Evolutionary conservation across 2,329 filamentous ascomycete genomes (phyloP), one percentile per base, ranked within the genome.

Genomic region (Nemania diffusa): DNA sequence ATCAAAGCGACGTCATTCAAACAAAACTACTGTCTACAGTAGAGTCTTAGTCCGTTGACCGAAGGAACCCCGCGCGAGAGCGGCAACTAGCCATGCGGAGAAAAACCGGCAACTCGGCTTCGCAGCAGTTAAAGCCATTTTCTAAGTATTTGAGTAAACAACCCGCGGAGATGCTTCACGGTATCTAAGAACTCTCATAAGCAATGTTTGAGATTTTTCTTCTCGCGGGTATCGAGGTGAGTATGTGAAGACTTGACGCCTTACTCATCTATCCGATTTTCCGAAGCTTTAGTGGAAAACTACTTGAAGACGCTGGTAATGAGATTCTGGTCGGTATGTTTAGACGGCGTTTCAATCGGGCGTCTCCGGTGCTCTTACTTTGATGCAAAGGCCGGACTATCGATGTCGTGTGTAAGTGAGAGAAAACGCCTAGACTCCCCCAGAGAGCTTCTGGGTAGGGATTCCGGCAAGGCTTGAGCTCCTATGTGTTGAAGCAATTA

Each of bases 51-150:
- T 46, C 52, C 48, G 26, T 34, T 9, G 29, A 40, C 53, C 26
- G 29, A 53, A 63, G 40, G 44, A 61, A 71, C 64, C 68, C 70
- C 66, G 68, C 69, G 69, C 71, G 69, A 65, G 58, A 59, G 57
- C 65, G 42, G 65, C 60, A 46, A 52, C 40, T 62, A 58, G 60
- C 53, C 67, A 50, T 65, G 71, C 75, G 75, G 75, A 71, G 75
- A 76, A 72, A 77, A 70, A 20, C 74, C 75, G 75, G 75, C 55
- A 76, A 70, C 71, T 76, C 75, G 75, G 74, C 6, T 65, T 73
- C 63, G 48, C 60, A 51, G 26, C 4, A 40, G 24, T 27, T 60
- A 9, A 15, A 48, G 34, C 27, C 32, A 17, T 34, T 48, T 37
- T 15, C 5, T n/a, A 46, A 11, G 24, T n/a, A 48, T 51, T 52